Base-by-base conservation (phyloP, 805 yeast species). In the Saturnispora quitensis region DNA sequence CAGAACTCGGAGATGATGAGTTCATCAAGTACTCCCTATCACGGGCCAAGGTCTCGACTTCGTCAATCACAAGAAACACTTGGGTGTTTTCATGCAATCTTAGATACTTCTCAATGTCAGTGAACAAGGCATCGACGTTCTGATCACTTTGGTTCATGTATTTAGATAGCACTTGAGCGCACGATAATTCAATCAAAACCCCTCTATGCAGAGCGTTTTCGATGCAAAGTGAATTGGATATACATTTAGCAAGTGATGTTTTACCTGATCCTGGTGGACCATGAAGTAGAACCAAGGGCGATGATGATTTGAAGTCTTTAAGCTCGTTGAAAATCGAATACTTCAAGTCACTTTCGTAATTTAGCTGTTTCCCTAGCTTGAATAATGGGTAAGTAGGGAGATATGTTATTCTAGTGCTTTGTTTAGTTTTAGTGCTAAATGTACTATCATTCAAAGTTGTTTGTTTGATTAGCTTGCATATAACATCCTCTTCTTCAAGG, bases 181-280 rank as follows among this genome's bases (percentile, higher is more conserved):
- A 72, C 1, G 74, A 66, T 2, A 74, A 48, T 50, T 75, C 78
- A n/a, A 75, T 55, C 10, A 74, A 51, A 2, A 67, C 51, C 0
- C 72, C 70, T 17, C 13, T 13, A 18, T 17, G n/a, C 25, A 15
- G 27, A 1, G 44, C 7, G 3, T 31, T 22, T 22, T 34, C 47
- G 13, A 27, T 33, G 18, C 31, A 22, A 8, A 45, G 22, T 4
- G 22, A 80, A 10, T 73, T 68, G 1, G 96, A 95, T 46, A 89
- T 79, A 0, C 95, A 85, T 61, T 81, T 81, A 4, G 96, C 96
- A 52, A 89, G 71, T 1, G 93, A 84, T 0, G 97, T 89, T 65
- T 89, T 89, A 28, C 97, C 97, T 13, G 88, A 93, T 36, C 97
- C 97, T 0, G 96, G 97, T 10, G 96, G 96, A 0, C 96, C 97